Percentiles rank a stretch among this genome's conserved stretches.
These are phyloP conservation scores for Drosera spatulata DNA, from an alignment of 179 eudicot species.

Conservation along the genomic window DNA sequence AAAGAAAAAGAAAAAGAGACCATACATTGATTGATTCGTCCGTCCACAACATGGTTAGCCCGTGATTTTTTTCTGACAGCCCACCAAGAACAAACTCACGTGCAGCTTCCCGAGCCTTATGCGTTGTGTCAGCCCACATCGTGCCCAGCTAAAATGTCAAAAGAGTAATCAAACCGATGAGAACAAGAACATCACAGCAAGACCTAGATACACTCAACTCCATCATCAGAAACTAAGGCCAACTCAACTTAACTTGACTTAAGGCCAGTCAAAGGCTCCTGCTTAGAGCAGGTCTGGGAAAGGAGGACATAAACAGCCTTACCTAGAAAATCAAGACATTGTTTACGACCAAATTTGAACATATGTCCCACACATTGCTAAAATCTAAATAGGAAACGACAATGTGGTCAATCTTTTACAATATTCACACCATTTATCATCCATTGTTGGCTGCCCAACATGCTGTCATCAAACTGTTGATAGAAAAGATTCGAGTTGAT, in stretches of 20 bases:
- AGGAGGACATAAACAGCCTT: too few relatives aligned
- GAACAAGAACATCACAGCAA: background rate
- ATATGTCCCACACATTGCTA: too few relatives aligned
- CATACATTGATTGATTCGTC: constrained; percentile 56
- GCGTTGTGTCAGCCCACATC: constrained; percentile 84
- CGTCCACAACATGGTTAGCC: constrained; percentile 69
- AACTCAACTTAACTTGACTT: too few relatives aligned
- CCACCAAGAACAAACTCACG: constrained; percentile 78
- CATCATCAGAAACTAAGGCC: too few relatives aligned
- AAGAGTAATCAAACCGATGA: background rate
- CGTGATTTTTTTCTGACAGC: constrained; percentile 72
- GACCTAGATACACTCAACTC: too few relatives aligned
- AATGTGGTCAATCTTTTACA: too few relatives aligned
- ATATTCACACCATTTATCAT: background rate
- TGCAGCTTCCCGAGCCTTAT: constrained; percentile 83
- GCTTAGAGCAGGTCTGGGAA: too few relatives aligned
- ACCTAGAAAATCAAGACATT: too few relatives aligned
- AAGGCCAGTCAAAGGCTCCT: too few relatives aligned
- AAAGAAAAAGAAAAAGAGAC: background rate
- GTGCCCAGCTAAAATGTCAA: constrained; percentile 72
- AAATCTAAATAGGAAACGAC: too few relatives aligned
- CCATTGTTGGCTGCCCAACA: background rate
- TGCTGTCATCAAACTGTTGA: background rate
- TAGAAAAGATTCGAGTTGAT: background rate
- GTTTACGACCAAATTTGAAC: too few relatives aligned